A percentile compares a stretch with the other conserved stretches of the same genome.
These are phyloP conservation scores for Litchi chinensis DNA, from an alignment of 345 rosid species.

Conservation along the genomic window DNA sequence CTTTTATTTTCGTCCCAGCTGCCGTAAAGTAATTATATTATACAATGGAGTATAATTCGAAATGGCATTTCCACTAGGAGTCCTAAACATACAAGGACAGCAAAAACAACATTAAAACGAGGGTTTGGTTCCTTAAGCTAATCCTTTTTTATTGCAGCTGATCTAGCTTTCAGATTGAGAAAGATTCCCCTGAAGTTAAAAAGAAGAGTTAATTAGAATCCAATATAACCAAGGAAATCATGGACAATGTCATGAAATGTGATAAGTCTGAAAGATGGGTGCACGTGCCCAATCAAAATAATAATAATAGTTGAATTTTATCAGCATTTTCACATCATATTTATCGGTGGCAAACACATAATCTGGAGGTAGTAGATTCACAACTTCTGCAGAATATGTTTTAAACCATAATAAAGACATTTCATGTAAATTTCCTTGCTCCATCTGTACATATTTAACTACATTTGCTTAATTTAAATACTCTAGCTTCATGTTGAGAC, in stretches of 20 bases:
- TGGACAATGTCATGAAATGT: neutral
- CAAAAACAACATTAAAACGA: neutral
- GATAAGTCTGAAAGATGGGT: neutral
- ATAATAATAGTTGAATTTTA: neutral
- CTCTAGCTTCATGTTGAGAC: too few species aligned
- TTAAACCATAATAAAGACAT: neutral
- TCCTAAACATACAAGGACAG: neutral
- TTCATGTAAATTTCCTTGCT: neutral
- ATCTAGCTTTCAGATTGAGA: constrained; percentile 80
- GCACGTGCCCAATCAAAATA: neutral
- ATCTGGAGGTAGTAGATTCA: neutral
- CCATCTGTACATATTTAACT: neutral
- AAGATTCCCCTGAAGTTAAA: constrained; percentile 66
- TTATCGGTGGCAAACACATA: neutral
- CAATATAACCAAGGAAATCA: neutral
- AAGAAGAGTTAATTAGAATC: neutral
- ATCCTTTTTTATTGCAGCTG: constrained; percentile 57
- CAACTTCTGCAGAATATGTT: neutral
- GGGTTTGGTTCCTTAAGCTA: constrained; percentile 25
- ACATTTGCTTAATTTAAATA: too few species aligned
- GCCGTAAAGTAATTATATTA: neutral
- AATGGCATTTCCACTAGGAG: neutral
- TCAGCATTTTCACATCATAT: neutral
- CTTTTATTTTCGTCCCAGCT: neutral
- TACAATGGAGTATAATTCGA: neutral